Percentiles rank a stretch among this genome's conserved stretches.
Evolutionary conservation across 2,329 filamentous ascomycete genomes (phyloP).

Genomic region (Westerdykella aurantiaca): DNA sequence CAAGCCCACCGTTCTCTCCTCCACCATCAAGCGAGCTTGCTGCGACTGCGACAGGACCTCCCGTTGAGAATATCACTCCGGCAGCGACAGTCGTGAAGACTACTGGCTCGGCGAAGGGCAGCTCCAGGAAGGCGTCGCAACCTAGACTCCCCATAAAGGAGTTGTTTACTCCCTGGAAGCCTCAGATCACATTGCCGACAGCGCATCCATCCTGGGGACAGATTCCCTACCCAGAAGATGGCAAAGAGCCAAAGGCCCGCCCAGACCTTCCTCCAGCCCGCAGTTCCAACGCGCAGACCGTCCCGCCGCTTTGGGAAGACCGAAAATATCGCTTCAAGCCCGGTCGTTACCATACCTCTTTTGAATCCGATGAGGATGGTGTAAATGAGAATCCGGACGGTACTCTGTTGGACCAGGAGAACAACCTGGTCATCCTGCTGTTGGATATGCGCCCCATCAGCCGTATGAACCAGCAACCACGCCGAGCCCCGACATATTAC

Average conservation of each 20-base stretch:
- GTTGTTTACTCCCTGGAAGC: not conserved
- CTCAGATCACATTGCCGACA: not conserved
- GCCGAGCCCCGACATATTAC: conserved; percentile 12
- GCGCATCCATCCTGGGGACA: conserved; percentile 11
- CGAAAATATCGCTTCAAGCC: conserved; percentile 17
- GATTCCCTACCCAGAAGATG: conserved; percentile 12
- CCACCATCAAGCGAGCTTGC: too few species aligned
- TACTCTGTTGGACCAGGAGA: conserved; percentile 15
- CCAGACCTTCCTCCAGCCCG: conserved; percentile 15
- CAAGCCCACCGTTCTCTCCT: too few species aligned
- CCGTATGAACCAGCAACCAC: conserved; percentile 10
- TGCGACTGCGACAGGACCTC: too few species aligned
- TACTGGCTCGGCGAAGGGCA: too few species aligned
- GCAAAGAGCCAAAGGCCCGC: conserved; percentile 7
- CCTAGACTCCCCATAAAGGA: not conserved
- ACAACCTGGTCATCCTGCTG: conserved; percentile 15
- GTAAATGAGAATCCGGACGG: not conserved
- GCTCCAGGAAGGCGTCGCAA: not conserved
- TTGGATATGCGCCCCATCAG: conserved; percentile 25
- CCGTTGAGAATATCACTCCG: too few species aligned
- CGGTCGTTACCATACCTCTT: conserved; percentile 7
- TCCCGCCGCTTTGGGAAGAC: conserved; percentile 25
- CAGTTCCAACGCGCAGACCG: conserved; percentile 14
- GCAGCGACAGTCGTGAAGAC: too few species aligned
- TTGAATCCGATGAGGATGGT: not conserved